A percentile compares a stretch with the other conserved stretches of the same genome.
These are phyloP conservation scores for Diaporthe citri DNA, from an alignment of 2,329 filamentous ascomycete species.

Conservation along the genomic window DNA sequence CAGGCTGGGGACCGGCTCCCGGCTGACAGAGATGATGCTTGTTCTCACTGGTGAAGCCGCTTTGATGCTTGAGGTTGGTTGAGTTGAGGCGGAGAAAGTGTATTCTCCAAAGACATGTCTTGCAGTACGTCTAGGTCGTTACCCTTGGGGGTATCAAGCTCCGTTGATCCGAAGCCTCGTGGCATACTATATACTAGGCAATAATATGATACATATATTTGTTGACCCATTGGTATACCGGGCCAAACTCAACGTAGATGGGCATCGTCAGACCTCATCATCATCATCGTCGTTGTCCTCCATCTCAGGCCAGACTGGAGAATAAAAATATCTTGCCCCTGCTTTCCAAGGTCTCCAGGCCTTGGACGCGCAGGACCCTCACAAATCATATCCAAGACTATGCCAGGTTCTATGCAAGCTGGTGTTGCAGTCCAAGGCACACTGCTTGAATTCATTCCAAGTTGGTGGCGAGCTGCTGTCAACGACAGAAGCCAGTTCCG, in stretches of 20 bases:
- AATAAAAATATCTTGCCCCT: neutral
- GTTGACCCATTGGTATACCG: neutral
- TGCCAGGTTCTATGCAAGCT: neutral
- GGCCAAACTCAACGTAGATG: neutral
- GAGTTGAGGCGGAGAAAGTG: constrained; percentile 3
- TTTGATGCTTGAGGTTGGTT: neutral
- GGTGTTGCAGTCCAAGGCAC: neutral
- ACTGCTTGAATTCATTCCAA: neutral
- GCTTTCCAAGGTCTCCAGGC: neutral
- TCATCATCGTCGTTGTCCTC: constrained; percentile 3
- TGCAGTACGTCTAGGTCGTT: neutral
- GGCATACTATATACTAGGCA: constrained; percentile 28
- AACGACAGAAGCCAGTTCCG: neutral
- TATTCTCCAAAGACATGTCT: constrained; percentile 17
- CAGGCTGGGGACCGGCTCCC: neutral
- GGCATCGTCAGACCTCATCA: constrained; percentile 17
- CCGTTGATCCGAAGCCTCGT: constrained; percentile 24
- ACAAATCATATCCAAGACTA: neutral
- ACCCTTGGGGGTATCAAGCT: neutral
- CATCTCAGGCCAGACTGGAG: neutral
- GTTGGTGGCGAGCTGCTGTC: constrained; percentile 7
- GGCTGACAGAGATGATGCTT: constrained; percentile 22
- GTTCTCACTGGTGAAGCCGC: neutral
- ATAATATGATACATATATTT: constrained; percentile 29
- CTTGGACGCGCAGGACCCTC: neutral